Evolutionary conservation across 108 stramenopile species (phyloP), one percentile per base, ranked within the genome.

Genomic region (Discostella pseudostelligera): DNA sequence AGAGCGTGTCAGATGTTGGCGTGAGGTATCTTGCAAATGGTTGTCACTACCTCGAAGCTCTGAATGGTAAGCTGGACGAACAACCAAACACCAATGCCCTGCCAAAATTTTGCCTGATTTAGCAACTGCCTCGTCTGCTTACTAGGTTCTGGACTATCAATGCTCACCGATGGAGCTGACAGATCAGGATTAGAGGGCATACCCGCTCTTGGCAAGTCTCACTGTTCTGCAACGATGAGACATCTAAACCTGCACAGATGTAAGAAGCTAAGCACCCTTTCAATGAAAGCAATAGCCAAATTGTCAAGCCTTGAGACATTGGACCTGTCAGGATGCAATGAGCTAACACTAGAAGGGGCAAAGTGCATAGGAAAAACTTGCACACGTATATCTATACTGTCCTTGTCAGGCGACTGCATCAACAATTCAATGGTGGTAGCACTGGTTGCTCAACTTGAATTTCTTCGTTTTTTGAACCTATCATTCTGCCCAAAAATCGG

Each of bases 91-190:
- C 5, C 6, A 4, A 44, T 44, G 8, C 20, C 44, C 9, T 4
- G 3, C 3, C 32, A 17, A 47, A 17, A 6, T 2, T 21, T 47
- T 11, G 46, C 16, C 46, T 47, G 20, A 47, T 47, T 3, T 7
- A 45, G 16, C 17, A 47, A 17, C 1, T 17, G 32, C 11, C 22
- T 16, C 55, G 14, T 26, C 19, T 17, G 12, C 0, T 13, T 36
- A 8, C 16, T 14, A 70, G 69, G 32, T 29, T 68, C 72, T 25
- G 76, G 77, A 4, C 53, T 84, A 24, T 64, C 49, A 43, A 74
- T 81, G 70, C 68, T 84, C 7, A 73, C 79, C n/a, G 83, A 84
- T 51, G 83, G 83, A 22, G 68, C 74, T 16, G 55, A 78, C 39
- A 69, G 76, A 74, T 53, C 60, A 55, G 72, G 77, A 22, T 59